A percentile compares a stretch with the other conserved stretches of the same genome.
phyloP scores from a whole-genome alignment of 176 grass and related monocot genomes.

The barley (Hordeum vulgare) region DNA sequence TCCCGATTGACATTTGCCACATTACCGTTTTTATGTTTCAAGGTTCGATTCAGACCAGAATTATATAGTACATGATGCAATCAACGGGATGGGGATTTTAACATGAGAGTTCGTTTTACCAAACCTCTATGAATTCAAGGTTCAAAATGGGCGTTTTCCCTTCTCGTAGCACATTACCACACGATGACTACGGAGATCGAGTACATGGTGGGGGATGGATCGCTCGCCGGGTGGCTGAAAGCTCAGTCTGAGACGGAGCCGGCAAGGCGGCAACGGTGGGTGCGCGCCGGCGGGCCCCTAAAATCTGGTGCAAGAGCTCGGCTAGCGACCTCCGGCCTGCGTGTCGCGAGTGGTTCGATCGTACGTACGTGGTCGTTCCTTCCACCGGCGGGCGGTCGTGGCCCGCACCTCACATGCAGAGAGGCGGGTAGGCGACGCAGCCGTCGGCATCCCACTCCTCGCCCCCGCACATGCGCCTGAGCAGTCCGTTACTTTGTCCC shows the following conservation, averaged over 20 bases:
- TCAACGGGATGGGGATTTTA: too few relatives aligned
- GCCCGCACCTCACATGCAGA: constrained; percentile 38
- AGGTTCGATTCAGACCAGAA: too few relatives aligned
- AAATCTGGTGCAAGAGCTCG: constrained; percentile 5
- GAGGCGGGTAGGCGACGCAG: background rate
- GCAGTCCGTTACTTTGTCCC: constrained; percentile 38
- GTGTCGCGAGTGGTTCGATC: background rate
- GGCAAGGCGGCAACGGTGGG: background rate
- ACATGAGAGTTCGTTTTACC: too few relatives aligned
- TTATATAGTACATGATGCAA: too few relatives aligned
- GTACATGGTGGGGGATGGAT: background rate
- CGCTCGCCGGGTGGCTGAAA: background rate
- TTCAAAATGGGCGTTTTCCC: too few relatives aligned
- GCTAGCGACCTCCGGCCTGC: background rate
- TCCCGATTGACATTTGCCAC: too few relatives aligned
- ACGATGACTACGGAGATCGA: too few relatives aligned
- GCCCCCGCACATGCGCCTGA: constrained; percentile 36
- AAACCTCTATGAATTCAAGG: too few relatives aligned
- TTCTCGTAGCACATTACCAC: too few relatives aligned
- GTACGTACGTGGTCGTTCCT: background rate
- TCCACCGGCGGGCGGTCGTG: constrained; percentile 1
- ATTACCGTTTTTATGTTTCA: too few relatives aligned
- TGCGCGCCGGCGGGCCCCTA: background rate
- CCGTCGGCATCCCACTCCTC: constrained; percentile 22
- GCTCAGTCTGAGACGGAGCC: background rate